A percentile compares a stretch with the other conserved stretches of the same genome.
Conservation (phyloP, 1,284 basidiomycete species). For the Coniferiporia weirii region DNA sequence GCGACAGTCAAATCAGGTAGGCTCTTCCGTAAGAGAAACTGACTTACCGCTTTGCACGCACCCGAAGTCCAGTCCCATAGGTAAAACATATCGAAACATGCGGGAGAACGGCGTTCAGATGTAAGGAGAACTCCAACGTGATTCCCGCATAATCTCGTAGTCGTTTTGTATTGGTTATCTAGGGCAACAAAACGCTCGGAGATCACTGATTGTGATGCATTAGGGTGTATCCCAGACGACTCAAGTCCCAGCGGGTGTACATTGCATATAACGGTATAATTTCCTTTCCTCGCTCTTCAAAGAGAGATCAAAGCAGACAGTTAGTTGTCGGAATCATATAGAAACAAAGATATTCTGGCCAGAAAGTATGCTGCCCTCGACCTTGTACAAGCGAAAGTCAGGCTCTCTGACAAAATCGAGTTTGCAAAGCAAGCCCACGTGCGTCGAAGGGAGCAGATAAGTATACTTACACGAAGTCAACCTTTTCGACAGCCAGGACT, state of each 20-base stretch:
- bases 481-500: constrained; percentile 1
- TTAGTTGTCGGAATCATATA: no score
- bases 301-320: no score
- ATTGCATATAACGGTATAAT: constrained; percentile 1
- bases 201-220: not conserved
- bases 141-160: constrained; percentile 11
- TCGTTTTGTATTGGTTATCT: not conserved
- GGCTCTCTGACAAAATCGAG: no score
- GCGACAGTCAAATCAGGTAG: not conserved
- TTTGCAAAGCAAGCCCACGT: no score
- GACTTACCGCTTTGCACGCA: constrained; percentile 8
- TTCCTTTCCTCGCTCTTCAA: no score
- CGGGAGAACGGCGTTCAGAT: not conserved
- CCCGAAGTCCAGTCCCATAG: constrained; percentile 12
- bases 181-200: not conserved
- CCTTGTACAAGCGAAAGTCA: no score
- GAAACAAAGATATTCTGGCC: no score
- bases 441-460: no score
- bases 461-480: not conserved
- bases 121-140: constrained; percentile 10
- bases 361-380: no score
- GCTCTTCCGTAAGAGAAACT: not conserved
- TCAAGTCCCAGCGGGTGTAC: constrained; percentile 2
- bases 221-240: constrained; percentile 4
- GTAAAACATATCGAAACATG: constrained; percentile 5